A percentile compares a stretch with the other conserved stretches of the same genome.
Evolutionary conservation across 169 alveolate genomes (phyloP).

Genomic region (Plasmodium gonderi): DNA sequence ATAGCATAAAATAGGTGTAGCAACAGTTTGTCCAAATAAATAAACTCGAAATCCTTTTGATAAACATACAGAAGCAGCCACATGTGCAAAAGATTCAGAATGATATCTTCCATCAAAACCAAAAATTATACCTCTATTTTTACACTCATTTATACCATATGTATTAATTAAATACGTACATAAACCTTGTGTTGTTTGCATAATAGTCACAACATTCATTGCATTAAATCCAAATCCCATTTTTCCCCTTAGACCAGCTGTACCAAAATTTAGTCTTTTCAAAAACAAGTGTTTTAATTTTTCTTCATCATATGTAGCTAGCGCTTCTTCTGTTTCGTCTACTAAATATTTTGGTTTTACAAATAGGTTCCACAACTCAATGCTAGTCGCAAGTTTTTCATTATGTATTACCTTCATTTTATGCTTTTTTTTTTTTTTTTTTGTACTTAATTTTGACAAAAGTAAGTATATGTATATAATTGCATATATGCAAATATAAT

Average conservation of each 20-base stretch:
- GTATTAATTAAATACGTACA: conserved; percentile 80
- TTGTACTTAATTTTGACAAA: neutral
- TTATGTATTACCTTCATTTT: conserved; percentile 1
- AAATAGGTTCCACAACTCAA: conserved; percentile 50
- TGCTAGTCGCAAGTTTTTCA: neutral
- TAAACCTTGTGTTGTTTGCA: conserved; percentile 89
- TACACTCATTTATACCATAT: conserved; percentile 79
- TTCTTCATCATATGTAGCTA: conserved; percentile 29
- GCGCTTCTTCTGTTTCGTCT: conserved; percentile 40
- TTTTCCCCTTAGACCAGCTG: conserved; percentile 88
- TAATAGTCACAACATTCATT: conserved; percentile 87
- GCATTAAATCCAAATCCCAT: conserved; percentile 88
- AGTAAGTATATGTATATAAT: too few relatives aligned
- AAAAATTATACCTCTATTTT: conserved; percentile 84
- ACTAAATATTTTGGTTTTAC: conserved; percentile 44
- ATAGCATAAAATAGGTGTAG: conserved; percentile 89
- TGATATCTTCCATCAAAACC: conserved; percentile 90
- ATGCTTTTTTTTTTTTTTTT: neutral
- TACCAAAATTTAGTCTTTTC: conserved; percentile 77
- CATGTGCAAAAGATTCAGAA: conserved; percentile 86
- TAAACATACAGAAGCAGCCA: conserved; percentile 88
- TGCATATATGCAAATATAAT: too few relatives aligned
- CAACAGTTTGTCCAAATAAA: conserved; percentile 78
- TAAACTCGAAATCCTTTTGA: conserved; percentile 82
- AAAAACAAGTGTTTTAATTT: conserved; percentile 27